phyloP scores from a whole-genome alignment of 1,284 basidiomycete genomes.

The Ceratobasidium papillatum region DNA sequence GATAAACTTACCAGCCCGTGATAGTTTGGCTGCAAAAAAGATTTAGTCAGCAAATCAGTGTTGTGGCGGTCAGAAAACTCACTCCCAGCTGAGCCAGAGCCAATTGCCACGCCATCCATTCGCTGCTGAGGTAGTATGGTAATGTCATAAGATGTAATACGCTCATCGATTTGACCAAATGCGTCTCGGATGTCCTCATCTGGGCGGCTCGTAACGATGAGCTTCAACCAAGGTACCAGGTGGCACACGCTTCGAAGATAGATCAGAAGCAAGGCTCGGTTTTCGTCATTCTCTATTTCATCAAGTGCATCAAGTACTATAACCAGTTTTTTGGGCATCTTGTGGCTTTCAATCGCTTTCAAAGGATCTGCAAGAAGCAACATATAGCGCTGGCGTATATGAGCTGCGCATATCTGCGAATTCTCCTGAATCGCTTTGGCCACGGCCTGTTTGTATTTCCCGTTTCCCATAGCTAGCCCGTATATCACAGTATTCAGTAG shows the following conservation, averaged over 20 bases:
- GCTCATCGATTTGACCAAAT: neutral
- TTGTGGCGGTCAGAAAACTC: too few relatives aligned
- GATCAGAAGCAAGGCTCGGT: neutral
- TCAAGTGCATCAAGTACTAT: slow-evolving; percentile 1
- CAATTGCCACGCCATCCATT: too few relatives aligned
- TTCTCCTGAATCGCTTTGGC: neutral
- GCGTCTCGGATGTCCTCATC: slow-evolving; percentile 7
- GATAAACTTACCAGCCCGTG: too few relatives aligned
- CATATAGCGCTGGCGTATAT: neutral
- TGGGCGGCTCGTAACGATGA: slow-evolving; percentile 40
- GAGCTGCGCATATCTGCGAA: neutral
- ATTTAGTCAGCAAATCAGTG: too few relatives aligned
- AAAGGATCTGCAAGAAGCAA: neutral
- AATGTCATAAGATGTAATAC: neutral
- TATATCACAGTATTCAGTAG: neutral
- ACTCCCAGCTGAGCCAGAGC: too few relatives aligned
- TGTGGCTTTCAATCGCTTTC: neutral
- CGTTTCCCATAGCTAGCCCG: neutral
- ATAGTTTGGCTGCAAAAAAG: too few relatives aligned
- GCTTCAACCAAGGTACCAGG: neutral
- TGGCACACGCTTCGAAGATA: neutral
- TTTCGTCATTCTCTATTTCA: neutral
- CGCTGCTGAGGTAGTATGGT: too few relatives aligned
- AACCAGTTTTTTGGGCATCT: neutral
- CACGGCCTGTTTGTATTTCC: neutral